phyloP scores from a whole-genome alignment of 225 moss, liverwort and hornwort species.

The Lunularia cruciata region DNA sequence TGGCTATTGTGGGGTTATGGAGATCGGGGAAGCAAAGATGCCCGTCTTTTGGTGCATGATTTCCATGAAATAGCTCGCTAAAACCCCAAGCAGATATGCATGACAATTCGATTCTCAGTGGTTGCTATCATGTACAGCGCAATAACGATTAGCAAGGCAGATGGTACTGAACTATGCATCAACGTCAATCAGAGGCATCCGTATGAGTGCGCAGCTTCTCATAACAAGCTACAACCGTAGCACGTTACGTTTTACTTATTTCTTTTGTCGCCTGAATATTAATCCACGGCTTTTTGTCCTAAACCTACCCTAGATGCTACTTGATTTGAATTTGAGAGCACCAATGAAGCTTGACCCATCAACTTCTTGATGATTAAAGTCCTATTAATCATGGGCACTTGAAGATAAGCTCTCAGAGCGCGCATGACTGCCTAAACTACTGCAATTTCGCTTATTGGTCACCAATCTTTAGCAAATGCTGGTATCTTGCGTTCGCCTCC shows the following conservation, averaged over 20 bases:
- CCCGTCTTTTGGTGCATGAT: too few species aligned
- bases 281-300: background rate
- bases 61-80: too few species aligned
- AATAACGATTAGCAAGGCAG: too few species aligned
- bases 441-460: constrained; percentile 8
- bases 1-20: too few species aligned
- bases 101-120: too few species aligned
- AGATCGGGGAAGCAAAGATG: too few species aligned
- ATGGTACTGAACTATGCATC: too few species aligned
- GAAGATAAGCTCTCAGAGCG: background rate
- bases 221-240: constrained; percentile 3
- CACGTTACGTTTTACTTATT: constrained; percentile 1
- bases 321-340: background rate
- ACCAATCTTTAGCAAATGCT: background rate
- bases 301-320: background rate
- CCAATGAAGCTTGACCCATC: background rate
- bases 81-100: too few species aligned
- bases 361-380: background rate
- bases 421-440: background rate
- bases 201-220: background rate
- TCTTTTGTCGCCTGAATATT: background rate
- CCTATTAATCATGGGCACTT: background rate
- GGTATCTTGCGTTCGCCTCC: background rate
- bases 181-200: background rate
- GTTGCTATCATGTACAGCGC: too few species aligned